Evolutionary conservation across 306 rosid species (phyloP), one percentile per base, ranked within the genome.

Genomic region (Quercus wislizeni): DNA sequence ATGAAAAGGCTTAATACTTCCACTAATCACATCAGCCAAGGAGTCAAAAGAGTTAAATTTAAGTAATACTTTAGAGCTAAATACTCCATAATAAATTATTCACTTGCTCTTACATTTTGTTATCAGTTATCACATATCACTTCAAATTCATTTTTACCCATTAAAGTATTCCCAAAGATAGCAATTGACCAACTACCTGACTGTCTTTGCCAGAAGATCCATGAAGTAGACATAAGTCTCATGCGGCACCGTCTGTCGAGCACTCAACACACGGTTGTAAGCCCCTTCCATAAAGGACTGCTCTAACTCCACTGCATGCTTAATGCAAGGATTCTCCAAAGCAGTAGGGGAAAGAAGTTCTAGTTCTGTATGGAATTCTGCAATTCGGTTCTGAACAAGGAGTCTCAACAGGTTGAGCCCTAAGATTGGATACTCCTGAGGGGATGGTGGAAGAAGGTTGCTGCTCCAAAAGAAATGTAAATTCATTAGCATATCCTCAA

Each of bases 201-300:
- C 97, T 19, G 99, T 95, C 89, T 95, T 95, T 27, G 98, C 99
- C 83, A 95, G 76, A 76, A 95, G 98, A 85, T 95, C 99, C 99
- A 95, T 91, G 85, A 95, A 95, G 77, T 95, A 90, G 67, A 78
- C 96, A 33, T 91, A 95, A 55, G 98, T 91, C 68, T 95, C 92
- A 69, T 95, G 96, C 1, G 99, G 99, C 57, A 90, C 98, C 1
- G 91, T 90, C 83, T 93, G 98, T 74, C 98, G 86, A 76, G 99
- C 99, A 85, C 89, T 88, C 89, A 95, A 86, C 55, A 95, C 99
- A 31, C 97, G 96, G 61, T 95, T 95, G 89, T 95, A 95, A 74
- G 99, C 99, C 56, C 99, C 98, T 86, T 95, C 99, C 99, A 95
- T 95, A 79, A 95, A 95, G 76, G 99, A 95, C 81, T 95, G 99